Evolutionary conservation across 2,329 filamentous ascomycete species (phyloP).

Genomic region (Cercospora sp.): DNA sequence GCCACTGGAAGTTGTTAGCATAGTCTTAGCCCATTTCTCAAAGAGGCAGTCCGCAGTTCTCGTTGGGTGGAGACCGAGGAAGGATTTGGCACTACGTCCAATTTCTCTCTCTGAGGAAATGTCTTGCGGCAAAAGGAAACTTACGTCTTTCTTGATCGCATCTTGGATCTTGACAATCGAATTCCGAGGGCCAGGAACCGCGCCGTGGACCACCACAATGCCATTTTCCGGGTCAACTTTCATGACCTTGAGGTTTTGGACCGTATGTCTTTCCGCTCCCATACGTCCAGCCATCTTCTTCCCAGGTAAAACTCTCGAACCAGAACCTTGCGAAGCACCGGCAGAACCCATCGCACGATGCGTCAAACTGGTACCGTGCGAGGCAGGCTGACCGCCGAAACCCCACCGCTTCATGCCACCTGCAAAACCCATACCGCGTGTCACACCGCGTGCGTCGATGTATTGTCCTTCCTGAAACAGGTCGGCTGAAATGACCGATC

Average conservation of each 20-base stretch:
- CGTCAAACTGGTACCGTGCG: conserved; percentile 92
- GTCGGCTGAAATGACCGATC: conserved; percentile 73
- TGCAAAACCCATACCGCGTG: conserved; percentile 87
- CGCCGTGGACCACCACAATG: conserved; percentile 83
- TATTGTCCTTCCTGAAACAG: conserved; percentile 92
- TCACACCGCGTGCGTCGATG: conserved; percentile 78
- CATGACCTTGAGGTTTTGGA: conserved; percentile 88
- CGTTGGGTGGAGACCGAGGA: neutral
- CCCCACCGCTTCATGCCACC: conserved; percentile 98
- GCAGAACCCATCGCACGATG: conserved; percentile 90
- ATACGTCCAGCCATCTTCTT: conserved; percentile 98
- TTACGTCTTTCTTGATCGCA: conserved; percentile 73
- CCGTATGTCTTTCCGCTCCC: conserved; percentile 83
- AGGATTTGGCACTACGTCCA: neutral
- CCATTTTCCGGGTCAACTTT: conserved; percentile 85
- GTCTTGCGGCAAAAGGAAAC: neutral
- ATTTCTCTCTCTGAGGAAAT: neutral
- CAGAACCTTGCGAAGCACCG: conserved; percentile 86
- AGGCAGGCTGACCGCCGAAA: conserved; percentile 83
- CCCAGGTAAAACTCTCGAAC: conserved; percentile 87
- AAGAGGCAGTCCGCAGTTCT: neutral
- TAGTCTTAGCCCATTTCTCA: neutral
- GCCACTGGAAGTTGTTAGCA: conserved; percentile 53
- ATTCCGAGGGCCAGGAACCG: conserved; percentile 84
- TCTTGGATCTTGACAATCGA: conserved; percentile 84